Evolutionary conservation across 306 rosid species (phyloP), one percentile per base, ranked within the genome.

Genomic region (Malus sieversii): DNA sequence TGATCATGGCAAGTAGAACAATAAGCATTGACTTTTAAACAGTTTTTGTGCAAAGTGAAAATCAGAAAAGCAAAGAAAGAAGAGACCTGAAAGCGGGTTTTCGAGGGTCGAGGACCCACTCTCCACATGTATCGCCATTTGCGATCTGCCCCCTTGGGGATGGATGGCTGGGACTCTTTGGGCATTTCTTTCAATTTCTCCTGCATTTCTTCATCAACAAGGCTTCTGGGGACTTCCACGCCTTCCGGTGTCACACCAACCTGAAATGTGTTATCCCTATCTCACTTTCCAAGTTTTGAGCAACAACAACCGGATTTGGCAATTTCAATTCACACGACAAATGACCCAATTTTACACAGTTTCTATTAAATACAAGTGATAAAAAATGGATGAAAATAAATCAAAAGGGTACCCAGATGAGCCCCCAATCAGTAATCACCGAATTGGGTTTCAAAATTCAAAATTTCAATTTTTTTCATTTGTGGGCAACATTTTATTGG

Each of bases 91-190:
- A 92, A 95, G 57, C 80, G 85, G 63, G 98, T 92, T 23, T 84
- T 66, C 18, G 85, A 81, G 5, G 98, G 98, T 4, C 98, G 91
- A 63, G 96, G 89, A 75, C 98, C 98, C 23, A 92, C 91, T 78
- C 98, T 85, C 98, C 98, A 92, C 82, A 92, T 92, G 85, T 92
- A 95, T 70, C 97, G 72, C 98, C 97, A 95, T 82, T 95, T 95
- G 59, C 83, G 90, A 84, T 95, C 98, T 51, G 97, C 93, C 8
- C 97, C 98, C 71, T 72, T 74, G 64, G 90, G 98, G 72, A 81
- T 71, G 45, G 86, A 79, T 33, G 98, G 96, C 16, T 82, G 88
- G 76, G 80, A 70, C 44, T 89, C 88, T 75, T 83, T 72, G 4
- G 97, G 93, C 93, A 95, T 92, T 73, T 85, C 84, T 53, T 82